Conservation (phyloP, 2,329 filamentous ascomycete genomes). For the Fusarium protoensiforme region DNA sequence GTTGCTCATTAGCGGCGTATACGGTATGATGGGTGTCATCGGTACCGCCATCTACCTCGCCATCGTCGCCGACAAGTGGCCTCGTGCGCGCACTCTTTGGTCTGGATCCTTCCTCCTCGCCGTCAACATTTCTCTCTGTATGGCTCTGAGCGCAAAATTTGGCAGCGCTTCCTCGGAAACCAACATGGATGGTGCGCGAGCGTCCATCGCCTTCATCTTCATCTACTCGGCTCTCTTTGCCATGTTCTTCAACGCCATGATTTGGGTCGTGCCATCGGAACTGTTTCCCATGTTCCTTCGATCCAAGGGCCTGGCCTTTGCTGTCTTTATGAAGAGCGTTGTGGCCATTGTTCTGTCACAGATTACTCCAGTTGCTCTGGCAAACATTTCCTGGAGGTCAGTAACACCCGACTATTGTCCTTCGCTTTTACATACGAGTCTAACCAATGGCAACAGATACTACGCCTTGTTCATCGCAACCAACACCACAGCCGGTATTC, state of each 20-base stretch:
- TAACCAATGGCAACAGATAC: neutral
- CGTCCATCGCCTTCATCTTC: conserved; percentile 47
- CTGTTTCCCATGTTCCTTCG: conserved; percentile 40
- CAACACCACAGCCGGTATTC: neutral
- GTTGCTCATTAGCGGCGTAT: conserved; percentile 59
- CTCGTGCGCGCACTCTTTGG: conserved; percentile 30
- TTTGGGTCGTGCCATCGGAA: conserved; percentile 45
- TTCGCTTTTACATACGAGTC: neutral
- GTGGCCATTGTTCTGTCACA: conserved; percentile 45
- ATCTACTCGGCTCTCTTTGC: conserved; percentile 44
- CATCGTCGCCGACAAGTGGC: conserved; percentile 45
- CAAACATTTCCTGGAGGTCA: neutral
- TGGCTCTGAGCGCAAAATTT: conserved; percentile 39
- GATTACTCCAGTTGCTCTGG: conserved; percentile 39
- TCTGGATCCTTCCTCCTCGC: conserved; percentile 33
- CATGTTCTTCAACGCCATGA: conserved; percentile 48
- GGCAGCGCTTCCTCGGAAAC: conserved; percentile 17
- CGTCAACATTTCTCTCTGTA: conserved; percentile 39
- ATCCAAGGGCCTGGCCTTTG: conserved; percentile 34
- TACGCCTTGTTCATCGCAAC: neutral
- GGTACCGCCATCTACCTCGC: conserved; percentile 45
- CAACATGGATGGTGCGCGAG: conserved; percentile 35
- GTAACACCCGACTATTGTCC: neutral
- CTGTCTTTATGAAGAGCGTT: conserved; percentile 41
- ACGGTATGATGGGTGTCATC: conserved; percentile 48